These are phyloP conservation scores for Hypholoma sublateritium DNA, from an alignment of 768 basidiomycete species.

Conservation along the genomic window DNA sequence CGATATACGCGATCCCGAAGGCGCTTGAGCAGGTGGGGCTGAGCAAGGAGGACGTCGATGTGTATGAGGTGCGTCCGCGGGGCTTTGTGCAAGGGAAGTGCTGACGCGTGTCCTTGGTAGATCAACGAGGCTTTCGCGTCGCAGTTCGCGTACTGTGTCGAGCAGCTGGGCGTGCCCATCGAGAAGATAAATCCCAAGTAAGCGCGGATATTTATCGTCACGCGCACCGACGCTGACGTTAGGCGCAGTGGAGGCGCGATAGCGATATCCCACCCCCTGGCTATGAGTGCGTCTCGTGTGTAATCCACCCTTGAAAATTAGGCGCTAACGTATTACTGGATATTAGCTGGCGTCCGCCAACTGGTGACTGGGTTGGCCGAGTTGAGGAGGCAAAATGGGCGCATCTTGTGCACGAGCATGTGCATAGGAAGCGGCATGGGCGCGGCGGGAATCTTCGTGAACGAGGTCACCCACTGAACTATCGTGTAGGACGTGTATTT, in stretches of 20 bases:
- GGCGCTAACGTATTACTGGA: neutral
- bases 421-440: constrained; percentile 89
- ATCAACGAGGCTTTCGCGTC: constrained; percentile 93
- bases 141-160: constrained; percentile 91
- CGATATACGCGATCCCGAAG: constrained; percentile 71
- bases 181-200: constrained; percentile 87
- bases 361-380: constrained; percentile 87
- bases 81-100: neutral
- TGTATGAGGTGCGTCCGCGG: constrained; percentile 59
- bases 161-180: constrained; percentile 72
- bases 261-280: constrained; percentile 78
- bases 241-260: constrained; percentile 81
- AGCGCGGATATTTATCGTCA: constrained; percentile 21
- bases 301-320: constrained; percentile 12
- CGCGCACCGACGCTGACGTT: constrained; percentile 5
- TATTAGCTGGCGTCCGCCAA: constrained; percentile 77
- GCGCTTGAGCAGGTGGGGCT: constrained; percentile 61
- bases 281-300: constrained; percentile 65
- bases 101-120: constrained; percentile 31
- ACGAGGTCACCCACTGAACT: constrained; percentile 43
- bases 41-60: constrained; percentile 69
- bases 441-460: constrained; percentile 78
- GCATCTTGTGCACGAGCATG: constrained; percentile 78
- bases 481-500: no score
- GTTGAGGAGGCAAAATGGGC: constrained; percentile 64